Percentiles rank a stretch among this genome's conserved stretches.
Evolutionary conservation across 2,329 filamentous ascomycete genomes (phyloP).

Genomic region (Tympanopsis confertula): DNA sequence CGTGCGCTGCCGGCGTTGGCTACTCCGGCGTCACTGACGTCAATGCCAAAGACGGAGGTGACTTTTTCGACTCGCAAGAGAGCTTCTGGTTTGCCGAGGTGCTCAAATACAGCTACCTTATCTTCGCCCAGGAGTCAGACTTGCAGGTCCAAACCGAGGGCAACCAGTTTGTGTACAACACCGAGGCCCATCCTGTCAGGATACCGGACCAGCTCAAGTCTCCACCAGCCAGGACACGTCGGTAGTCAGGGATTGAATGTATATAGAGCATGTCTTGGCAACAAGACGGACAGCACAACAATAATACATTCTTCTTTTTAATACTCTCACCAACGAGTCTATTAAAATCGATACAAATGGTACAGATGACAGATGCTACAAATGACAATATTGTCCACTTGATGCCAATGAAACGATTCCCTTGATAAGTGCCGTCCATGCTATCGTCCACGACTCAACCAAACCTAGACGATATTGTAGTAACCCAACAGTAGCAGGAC

Average conservation of each 20-base stretch:
- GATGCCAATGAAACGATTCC: too few species aligned
- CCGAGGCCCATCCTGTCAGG: constrained; percentile 32
- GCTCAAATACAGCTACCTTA: constrained; percentile 72
- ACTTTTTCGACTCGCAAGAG: constrained; percentile 62
- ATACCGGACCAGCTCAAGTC: too few species aligned
- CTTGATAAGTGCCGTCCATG: too few species aligned
- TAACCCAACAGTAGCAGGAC: too few species aligned
- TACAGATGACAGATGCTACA: neutral
- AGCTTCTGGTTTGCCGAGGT: constrained; percentile 84
- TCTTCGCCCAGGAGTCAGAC: constrained; percentile 45
- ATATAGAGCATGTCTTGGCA: constrained; percentile 3
- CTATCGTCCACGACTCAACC: too few species aligned
- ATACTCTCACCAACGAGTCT: too few species aligned
- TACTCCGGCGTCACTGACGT: constrained; percentile 59
- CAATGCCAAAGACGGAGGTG: constrained; percentile 47
- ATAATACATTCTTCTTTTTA: too few species aligned
- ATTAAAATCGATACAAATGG: too few species aligned
- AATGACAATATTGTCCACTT: too few species aligned
- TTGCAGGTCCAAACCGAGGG: constrained; percentile 33
- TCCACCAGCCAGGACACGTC: neutral
- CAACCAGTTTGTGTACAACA: constrained; percentile 38
- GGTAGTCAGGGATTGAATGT: neutral
- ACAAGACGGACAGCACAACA: constrained; percentile 6
- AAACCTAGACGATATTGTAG: too few species aligned
- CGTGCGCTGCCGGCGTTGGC: constrained; percentile 51